Base-by-base conservation (phyloP, 768 basidiomycete species). In the Kwoniella sp. region DNA sequence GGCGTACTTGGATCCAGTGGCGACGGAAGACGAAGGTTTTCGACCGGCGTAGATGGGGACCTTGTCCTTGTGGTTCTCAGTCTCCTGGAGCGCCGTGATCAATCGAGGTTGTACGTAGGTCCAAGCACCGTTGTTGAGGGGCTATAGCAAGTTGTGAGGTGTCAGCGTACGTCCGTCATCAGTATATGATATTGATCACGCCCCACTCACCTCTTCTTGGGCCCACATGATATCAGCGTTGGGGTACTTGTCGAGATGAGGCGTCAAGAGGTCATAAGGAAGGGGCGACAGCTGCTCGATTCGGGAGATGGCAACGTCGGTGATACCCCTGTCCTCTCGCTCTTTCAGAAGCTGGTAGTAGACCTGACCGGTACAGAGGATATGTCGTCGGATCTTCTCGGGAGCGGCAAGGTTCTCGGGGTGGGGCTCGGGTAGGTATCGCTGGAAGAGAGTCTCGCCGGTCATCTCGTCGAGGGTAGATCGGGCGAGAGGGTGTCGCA, bases 71-170 rank as follows among this genome's bases (percentile, higher is more conserved):
- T 99, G 96, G 82, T 96, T 85, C 79, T 90, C 84, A 4, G 94
- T 95, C 83, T 91, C 85, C 73, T 89, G 88, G 53, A 90, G 89
- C n/a, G 95, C 93, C 51, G 95, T 98, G 80, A 90, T 88, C 75
- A 98, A 88, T 61, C 94, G 88, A 52, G 93, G 91, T 26, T 91
- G 93, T 65, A 96, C 88, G 77, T 99, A 96, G 47, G 90, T 91
- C 96, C 96, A 99, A 1, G 92, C 88, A 71, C 96, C 96, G 75
- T 93, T 93, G 85, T 99, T 99, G 71, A 98, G 83, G 17, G 96
- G 95, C 81, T 97, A 76, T 55, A 73, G 41, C 58, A 15, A 69
- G 56, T 22, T 12, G 22, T 61, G 23, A 31, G 2, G 26, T n/a
- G 20, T 25, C 20, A 8, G 47, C 7, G 47, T n/a, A 50, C 4